A percentile compares a stretch with the other conserved stretches of the same genome.
phyloP scores from a whole-genome alignment of 2,329 filamentous ascomycete species.

The Hypoxylon sp. region DNA sequence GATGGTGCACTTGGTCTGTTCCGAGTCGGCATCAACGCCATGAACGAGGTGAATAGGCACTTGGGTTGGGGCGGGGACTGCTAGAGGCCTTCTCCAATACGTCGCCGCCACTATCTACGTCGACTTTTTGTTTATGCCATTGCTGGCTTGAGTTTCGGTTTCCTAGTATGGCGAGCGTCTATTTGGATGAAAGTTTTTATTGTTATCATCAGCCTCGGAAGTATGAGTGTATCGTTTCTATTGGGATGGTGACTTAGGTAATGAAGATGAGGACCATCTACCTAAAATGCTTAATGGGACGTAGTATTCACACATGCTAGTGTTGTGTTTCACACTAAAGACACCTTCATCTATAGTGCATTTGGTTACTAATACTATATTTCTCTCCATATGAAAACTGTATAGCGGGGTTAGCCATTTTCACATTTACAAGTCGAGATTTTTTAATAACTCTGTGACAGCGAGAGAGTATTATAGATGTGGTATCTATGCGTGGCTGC shows the following conservation, averaged over 20 bases:
- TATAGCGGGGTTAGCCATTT: constrained; percentile 21
- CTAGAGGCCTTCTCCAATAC: constrained; percentile 41
- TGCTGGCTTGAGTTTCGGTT: constrained; percentile 11
- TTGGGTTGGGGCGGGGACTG: constrained; percentile 66
- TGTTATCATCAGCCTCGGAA: constrained; percentile 18
- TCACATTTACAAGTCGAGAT: constrained; percentile 10
- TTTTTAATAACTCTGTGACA: constrained; percentile 26
- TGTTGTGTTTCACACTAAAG: not conserved
- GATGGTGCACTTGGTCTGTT: constrained; percentile 61
- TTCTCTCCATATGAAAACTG: not conserved
- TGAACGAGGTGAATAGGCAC: constrained; percentile 67
- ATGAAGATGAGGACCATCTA: constrained; percentile 43
- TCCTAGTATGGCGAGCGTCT: constrained; percentile 15
- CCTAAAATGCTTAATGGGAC: constrained; percentile 31
- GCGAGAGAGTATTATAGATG: constrained; percentile 8
- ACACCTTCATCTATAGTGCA: not conserved
- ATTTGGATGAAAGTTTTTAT: constrained; percentile 21
- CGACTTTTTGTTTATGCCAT: constrained; percentile 24
- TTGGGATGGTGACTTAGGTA: constrained; percentile 15
- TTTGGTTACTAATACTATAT: not conserved
- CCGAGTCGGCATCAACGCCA: constrained; percentile 64
- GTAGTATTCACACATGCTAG: constrained; percentile 6
- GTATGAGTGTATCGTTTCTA: constrained; percentile 17
- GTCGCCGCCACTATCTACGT: constrained; percentile 1
- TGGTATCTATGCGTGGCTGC: not conserved